Percentiles rank a stretch among this genome's conserved stretches.
Evolutionary conservation across 371 early-diverging fungal species (phyloP).

Genomic region (Sporodiniella umbellata): DNA sequence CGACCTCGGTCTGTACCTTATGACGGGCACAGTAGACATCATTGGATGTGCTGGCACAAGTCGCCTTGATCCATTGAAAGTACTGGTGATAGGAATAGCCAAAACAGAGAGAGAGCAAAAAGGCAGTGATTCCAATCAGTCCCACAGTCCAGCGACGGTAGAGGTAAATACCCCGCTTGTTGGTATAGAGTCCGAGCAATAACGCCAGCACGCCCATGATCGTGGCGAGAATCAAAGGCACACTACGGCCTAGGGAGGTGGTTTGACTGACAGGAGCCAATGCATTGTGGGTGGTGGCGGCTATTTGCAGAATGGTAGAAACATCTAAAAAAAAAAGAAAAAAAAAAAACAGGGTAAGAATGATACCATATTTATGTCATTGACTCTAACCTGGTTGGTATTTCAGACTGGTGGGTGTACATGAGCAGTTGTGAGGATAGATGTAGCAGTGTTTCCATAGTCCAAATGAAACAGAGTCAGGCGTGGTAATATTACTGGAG

Average conservation of each 20-base stretch:
- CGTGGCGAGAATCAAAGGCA: conserved; percentile 27
- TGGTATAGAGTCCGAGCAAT: conserved; percentile 19
- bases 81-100: conserved; percentile 18
- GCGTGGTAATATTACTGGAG: conserved; percentile 21
- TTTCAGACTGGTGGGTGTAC: conserved; percentile 21
- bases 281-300: conserved; percentile 23
- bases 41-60: conserved; percentile 11
- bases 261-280: conserved; percentile 10
- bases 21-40: conserved; percentile 18
- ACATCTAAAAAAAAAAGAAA: conserved; percentile 17
- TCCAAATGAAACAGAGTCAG: conserved; percentile 37
- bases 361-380: conserved; percentile 4
- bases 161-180: conserved; percentile 12
- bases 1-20: conserved; percentile 19
- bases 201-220: conserved; percentile 17
- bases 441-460: conserved; percentile 41
- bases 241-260: conserved; percentile 15
- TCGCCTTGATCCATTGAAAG: conserved; percentile 11
- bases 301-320: conserved; percentile 19
- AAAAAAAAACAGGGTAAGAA: conserved; percentile 1
- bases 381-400: conserved; percentile 33
- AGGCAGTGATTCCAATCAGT: conserved; percentile 8
- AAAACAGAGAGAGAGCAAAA: conserved; percentile 17
- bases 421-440: conserved; percentile 35
- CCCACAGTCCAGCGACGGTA: conserved; percentile 19